These are phyloP conservation scores for Apiospora rasikravindrae DNA, from an alignment of 2,329 filamentous ascomycete genomes.

Conservation along the genomic window DNA sequence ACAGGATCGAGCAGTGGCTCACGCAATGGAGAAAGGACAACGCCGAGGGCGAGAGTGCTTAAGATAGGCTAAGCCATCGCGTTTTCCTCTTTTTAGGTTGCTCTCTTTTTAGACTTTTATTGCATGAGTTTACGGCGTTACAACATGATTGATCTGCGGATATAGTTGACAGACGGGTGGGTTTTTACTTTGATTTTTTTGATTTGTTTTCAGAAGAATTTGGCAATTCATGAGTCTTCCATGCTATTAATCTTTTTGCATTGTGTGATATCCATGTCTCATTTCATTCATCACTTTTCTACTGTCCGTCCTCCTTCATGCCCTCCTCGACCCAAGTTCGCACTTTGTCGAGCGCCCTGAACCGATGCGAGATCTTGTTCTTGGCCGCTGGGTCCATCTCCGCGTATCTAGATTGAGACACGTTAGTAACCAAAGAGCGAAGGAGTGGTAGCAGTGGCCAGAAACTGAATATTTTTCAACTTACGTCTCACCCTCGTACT, in stretches of 20 bases:
- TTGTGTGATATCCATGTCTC: constrained; percentile 21
- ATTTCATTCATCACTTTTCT: not conserved
- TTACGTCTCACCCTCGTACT: constrained; percentile 85
- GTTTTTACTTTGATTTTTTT: constrained; percentile 14
- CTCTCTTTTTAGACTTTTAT: not conserved
- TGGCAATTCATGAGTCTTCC: not conserved
- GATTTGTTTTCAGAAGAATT: not conserved
- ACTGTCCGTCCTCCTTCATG: constrained; percentile 29
- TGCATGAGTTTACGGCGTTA: constrained; percentile 7
- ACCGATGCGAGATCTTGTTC: constrained; percentile 93
- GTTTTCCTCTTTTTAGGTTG: not conserved
- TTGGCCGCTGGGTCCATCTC: constrained; percentile 91
- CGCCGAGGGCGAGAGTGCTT: constrained; percentile 31
- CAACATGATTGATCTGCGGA: not conserved
- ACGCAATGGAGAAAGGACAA: constrained; percentile 80
- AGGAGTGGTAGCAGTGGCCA: not conserved
- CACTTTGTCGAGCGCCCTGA: constrained; percentile 84
- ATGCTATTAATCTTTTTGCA: constrained; percentile 17
- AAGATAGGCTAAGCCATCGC: not conserved
- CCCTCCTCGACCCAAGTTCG: constrained; percentile 73
- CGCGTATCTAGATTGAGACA: constrained; percentile 64
- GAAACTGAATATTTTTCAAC: constrained; percentile 34
- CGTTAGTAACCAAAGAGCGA: no score
- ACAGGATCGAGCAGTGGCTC: constrained; percentile 82
- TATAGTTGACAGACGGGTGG: constrained; percentile 30